These are phyloP conservation scores for Epichloe brachyelytri DNA, from an alignment of 2,329 filamentous ascomycete species.

Conservation along the genomic window DNA sequence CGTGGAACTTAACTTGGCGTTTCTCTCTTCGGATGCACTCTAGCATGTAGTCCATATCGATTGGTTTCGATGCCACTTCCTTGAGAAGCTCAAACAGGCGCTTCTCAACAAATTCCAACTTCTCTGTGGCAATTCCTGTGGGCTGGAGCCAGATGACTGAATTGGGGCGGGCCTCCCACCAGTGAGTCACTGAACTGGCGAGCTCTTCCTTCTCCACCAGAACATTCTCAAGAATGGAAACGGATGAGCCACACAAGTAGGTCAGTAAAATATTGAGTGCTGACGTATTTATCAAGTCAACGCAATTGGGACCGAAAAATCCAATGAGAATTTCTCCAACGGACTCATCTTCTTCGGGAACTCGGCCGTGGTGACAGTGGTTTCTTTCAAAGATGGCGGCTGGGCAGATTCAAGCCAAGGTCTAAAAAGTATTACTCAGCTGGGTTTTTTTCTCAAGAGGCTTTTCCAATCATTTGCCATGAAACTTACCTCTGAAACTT, in stretches of 20 bases:
- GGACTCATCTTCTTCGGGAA: conserved; percentile 94
- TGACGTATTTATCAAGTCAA: conserved; percentile 51
- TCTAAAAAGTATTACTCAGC: conserved; percentile 13
- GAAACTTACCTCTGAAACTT: conserved; percentile 53
- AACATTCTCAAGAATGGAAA: conserved; percentile 80
- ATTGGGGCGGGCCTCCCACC: conserved; percentile 66
- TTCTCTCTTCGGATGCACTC: conserved; percentile 77
- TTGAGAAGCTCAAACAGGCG: conserved; percentile 73
- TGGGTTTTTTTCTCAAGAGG: not conserved
- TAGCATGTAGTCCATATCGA: conserved; percentile 82
- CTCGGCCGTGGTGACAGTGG: conserved; percentile 64
- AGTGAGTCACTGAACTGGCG: conserved; percentile 72
- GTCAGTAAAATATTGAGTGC: conserved; percentile 70
- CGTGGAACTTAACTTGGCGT: conserved; percentile 69
- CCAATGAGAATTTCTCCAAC: conserved; percentile 76
- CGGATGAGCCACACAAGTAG: conserved; percentile 87
- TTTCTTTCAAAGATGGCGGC: conserved; percentile 58
- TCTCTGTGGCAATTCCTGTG: conserved; percentile 75
- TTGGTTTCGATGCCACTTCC: conserved; percentile 63
- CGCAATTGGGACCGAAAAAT: conserved; percentile 77
- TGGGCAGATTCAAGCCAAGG: conserved; percentile 87
- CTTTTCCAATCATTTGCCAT: not conserved
- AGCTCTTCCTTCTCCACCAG: conserved; percentile 90
- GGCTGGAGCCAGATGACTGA: conserved; percentile 77
- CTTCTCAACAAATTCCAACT: conserved; percentile 71